Conservation (phyloP, 305 asterid species). For the Fraxinus velutina region DNA sequence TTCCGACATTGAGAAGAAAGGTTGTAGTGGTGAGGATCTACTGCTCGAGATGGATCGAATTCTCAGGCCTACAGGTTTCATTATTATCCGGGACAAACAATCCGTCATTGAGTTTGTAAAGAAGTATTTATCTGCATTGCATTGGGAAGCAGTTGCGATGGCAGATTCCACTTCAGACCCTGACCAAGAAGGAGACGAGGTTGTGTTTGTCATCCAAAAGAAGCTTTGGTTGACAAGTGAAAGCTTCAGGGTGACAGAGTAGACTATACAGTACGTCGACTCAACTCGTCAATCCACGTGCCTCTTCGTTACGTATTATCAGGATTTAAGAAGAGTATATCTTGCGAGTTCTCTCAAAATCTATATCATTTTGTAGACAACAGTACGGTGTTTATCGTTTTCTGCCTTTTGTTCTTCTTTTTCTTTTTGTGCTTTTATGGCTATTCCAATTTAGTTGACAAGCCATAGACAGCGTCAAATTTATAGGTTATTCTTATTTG, state of each 20-base stretch:
- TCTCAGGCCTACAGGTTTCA: conserved; percentile 84
- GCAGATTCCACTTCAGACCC: conserved; percentile 47
- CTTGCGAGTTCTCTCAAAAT: background rate
- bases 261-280: conserved; percentile 17
- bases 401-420: background rate
- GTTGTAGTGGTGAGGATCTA: conserved; percentile 89
- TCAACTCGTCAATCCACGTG: background rate
- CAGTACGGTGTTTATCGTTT: conserved; percentile 23
- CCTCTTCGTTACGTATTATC: conserved; percentile 26
- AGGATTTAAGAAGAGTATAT: conserved; percentile 39
- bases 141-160: conserved; percentile 76
- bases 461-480: conserved; percentile 30
- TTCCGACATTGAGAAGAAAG: conserved; percentile 80
- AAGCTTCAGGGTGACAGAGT: conserved; percentile 65
- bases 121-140: conserved; percentile 69
- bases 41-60: conserved; percentile 87
- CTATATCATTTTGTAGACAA: conserved; percentile 30
- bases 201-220: conserved; percentile 64
- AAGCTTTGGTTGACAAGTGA: conserved; percentile 79
- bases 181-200: conserved; percentile 62
- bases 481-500: conserved; percentile 48
- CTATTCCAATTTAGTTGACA: conserved; percentile 30
- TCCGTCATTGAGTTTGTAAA: conserved; percentile 68
- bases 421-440: conserved; percentile 16
- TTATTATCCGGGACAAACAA: conserved; percentile 63